phyloP scores from a whole-genome alignment of 257 asterid species.

The Ehretia macrophylla region DNA sequence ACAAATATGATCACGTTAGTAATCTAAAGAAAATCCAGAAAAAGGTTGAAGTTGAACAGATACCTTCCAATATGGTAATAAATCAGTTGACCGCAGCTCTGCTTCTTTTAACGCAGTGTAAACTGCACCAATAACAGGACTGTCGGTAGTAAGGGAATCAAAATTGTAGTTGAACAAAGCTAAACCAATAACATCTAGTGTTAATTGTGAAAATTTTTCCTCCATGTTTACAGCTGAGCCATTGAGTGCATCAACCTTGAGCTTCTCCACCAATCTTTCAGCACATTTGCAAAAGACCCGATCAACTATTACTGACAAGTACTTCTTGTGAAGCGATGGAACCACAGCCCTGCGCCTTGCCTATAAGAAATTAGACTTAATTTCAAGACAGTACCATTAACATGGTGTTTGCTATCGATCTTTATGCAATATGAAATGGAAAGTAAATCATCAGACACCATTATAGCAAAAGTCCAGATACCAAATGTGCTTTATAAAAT shows the following conservation, averaged over 20 bases:
- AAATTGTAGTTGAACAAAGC: constrained; percentile 85
- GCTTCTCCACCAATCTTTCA: constrained; percentile 76
- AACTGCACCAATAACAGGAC: constrained; percentile 94
- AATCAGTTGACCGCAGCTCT: constrained; percentile 81
- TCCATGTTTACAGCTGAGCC: constrained; percentile 86
- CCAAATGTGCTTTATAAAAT: not conserved
- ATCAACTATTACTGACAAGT: constrained; percentile 92
- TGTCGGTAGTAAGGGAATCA: constrained; percentile 77
- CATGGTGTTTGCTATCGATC: not conserved
- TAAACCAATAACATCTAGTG: constrained; percentile 92
- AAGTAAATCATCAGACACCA: constrained; percentile 2
- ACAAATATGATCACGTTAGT: constrained; percentile 5
- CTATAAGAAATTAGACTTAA: constrained; percentile 42
- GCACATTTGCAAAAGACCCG: constrained; percentile 96
- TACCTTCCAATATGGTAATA: constrained; percentile 97
- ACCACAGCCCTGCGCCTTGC: constrained; percentile 98
- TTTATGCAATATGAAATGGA: constrained; percentile 12
- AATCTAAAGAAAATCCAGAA: not conserved
- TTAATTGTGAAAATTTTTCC: constrained; percentile 85
- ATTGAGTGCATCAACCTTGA: constrained; percentile 42
- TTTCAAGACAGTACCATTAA: constrained; percentile 20
- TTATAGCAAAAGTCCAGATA: not conserved
- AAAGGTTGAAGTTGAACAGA: constrained; percentile 20
- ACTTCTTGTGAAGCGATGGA: constrained; percentile 99
- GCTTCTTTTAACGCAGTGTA: constrained; percentile 95